These are phyloP conservation scores for Filobasidium wieringae DNA, from an alignment of 768 basidiomycete genomes.

Conservation along the genomic window DNA sequence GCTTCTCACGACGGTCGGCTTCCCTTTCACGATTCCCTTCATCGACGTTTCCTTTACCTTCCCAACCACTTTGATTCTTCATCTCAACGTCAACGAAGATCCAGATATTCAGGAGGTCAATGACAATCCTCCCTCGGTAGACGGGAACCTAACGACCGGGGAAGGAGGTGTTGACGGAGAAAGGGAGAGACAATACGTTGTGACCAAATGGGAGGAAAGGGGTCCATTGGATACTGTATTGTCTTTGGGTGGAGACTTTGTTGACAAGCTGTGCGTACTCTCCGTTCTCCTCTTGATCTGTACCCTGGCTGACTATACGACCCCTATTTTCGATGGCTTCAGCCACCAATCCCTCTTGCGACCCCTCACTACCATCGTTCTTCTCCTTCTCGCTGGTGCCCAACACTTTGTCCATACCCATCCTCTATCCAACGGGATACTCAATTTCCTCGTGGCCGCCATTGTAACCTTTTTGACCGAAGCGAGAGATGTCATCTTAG, in stretches of 20 bases:
- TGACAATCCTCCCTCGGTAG: not conserved
- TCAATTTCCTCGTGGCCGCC: constrained; percentile 9
- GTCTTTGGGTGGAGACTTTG: not conserved
- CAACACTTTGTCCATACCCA: constrained; percentile 9
- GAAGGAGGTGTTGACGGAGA: constrained; percentile 5
- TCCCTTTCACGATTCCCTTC: constrained; percentile 9
- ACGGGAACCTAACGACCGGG: not conserved
- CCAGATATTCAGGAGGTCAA: constrained; percentile 4
- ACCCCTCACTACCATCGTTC: constrained; percentile 1
- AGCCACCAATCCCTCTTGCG: constrained; percentile 9
- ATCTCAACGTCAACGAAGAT: constrained; percentile 13
- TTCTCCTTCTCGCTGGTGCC: constrained; percentile 5
- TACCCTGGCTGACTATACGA: not conserved
- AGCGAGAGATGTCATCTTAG: not conserved
- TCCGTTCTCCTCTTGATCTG: no score
- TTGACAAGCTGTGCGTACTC: constrained; percentile 6
- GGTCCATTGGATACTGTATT: constrained; percentile 6
- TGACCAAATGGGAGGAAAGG: constrained; percentile 17
- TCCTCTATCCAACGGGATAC: constrained; percentile 4
- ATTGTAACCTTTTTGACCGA: not conserved
- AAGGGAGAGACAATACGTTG: not conserved
- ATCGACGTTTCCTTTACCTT: constrained; percentile 9
- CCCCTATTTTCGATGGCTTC: not conserved
- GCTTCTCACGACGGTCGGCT: constrained; percentile 9
- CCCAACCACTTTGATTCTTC: constrained; percentile 8